Evolutionary conservation across 441 rosid species (phyloP).

Genomic region (Syzygium malaccense): DNA sequence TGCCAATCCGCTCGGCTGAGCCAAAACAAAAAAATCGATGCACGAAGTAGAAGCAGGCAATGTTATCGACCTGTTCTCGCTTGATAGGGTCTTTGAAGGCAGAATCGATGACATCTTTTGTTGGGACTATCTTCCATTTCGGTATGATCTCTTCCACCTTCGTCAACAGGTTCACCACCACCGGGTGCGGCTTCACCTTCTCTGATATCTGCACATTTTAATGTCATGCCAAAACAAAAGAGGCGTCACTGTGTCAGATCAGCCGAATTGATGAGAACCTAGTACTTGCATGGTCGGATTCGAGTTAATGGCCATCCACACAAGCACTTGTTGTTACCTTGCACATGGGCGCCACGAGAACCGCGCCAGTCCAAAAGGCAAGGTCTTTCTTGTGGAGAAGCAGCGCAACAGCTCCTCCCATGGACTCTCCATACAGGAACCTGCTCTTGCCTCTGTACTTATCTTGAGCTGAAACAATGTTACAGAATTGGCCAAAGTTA

Average conservation of each 20-base stretch:
- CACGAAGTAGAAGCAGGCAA: background rate
- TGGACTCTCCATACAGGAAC: constrained; percentile 92
- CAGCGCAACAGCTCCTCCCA: constrained; percentile 96
- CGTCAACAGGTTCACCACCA: constrained; percentile 67
- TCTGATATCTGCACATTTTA: constrained; percentile 64
- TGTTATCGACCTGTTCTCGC: constrained; percentile 50
- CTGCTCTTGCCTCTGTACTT: constrained; percentile 54
- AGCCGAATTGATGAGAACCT: background rate
- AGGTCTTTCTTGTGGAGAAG: constrained; percentile 82
- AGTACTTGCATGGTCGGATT: no score
- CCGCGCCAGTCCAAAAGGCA: constrained; percentile 72
- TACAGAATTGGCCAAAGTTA: background rate
- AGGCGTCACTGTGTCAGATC: background rate
- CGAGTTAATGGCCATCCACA: background rate
- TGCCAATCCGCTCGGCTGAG: fast-evolving
- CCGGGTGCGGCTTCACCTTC: constrained; percentile 89
- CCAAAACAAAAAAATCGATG: background rate
- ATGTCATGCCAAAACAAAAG: background rate
- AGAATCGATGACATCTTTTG: constrained; percentile 77
- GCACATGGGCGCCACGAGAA: constrained; percentile 99
- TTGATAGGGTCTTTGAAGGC: constrained; percentile 83
- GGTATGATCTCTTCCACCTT: constrained; percentile 84
- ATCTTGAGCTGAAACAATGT: constrained; percentile 35
- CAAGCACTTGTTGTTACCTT: constrained; percentile 38
- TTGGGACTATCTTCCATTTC: constrained; percentile 96